A percentile compares a stretch with the other conserved stretches of the same genome.
phyloP scores from a whole-genome alignment of 768 basidiomycete genomes.

The Suillus cothurnatus region DNA sequence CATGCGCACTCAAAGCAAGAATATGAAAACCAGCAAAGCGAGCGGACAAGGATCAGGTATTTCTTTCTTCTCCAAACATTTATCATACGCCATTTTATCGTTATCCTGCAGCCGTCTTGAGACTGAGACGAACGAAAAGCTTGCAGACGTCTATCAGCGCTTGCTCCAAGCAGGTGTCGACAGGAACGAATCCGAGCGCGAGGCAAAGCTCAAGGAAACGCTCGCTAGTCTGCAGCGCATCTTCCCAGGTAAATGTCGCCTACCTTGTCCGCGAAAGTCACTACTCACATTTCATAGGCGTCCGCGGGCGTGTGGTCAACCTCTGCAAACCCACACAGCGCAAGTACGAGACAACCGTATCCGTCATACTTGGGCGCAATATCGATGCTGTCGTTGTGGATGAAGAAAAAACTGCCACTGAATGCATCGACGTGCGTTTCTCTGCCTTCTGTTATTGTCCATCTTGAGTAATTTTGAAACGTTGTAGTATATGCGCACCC shows the following conservation, averaged over 20 bases:
- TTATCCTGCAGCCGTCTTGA: slow-evolving; percentile 71
- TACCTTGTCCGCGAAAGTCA: neutral
- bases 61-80: slow-evolving; percentile 24
- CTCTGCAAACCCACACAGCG: slow-evolving; percentile 92
- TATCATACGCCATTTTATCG: neutral
- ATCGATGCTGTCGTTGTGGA: slow-evolving; percentile 96
- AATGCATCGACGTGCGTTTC: slow-evolving; percentile 78
- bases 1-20: slow-evolving; percentile 72
- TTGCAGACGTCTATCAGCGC: slow-evolving; percentile 78
- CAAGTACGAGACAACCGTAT: slow-evolving; percentile 91
- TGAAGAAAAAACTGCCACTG: slow-evolving; percentile 94
- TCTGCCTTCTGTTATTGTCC: neutral
- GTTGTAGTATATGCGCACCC: slow-evolving; percentile 86
- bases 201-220: slow-evolving; percentile 83
- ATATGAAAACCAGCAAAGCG: slow-evolving; percentile 82
- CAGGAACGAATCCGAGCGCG: slow-evolving; percentile 82
- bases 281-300: slow-evolving; percentile 50
- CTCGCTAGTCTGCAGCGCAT: slow-evolving; percentile 81
- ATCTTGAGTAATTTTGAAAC: neutral
- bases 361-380: slow-evolving; percentile 92
- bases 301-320: slow-evolving; percentile 90
- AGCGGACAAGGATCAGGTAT: slow-evolving; percentile 77
- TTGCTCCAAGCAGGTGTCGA: slow-evolving; percentile 91
- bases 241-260: slow-evolving; percentile 67
- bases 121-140: slow-evolving; percentile 89